Evolutionary conservation across 768 basidiomycete genomes (phyloP).

Genomic region (Clitopilus hobsonii): DNA sequence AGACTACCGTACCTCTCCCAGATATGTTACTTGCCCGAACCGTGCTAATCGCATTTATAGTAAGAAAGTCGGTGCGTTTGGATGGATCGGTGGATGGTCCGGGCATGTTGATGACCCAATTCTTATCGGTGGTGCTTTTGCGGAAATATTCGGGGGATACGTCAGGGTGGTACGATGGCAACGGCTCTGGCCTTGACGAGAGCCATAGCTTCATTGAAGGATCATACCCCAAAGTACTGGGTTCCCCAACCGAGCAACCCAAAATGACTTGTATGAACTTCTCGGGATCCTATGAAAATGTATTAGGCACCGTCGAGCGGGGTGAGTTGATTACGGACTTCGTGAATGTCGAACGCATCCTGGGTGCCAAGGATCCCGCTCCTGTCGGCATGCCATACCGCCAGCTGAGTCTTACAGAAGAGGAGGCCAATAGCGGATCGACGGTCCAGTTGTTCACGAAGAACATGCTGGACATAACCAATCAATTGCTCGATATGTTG

Average conservation of each 20-base stretch:
- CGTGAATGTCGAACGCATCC: conserved; percentile 3
- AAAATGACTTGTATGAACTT: conserved; percentile 1
- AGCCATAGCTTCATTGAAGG: neutral
- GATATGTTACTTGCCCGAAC: neutral
- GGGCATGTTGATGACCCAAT: conserved; percentile 5
- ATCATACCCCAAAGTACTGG: neutral
- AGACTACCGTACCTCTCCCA: neutral
- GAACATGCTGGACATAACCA: neutral
- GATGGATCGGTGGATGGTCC: neutral
- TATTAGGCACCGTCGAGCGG: neutral
- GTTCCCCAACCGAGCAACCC: neutral
- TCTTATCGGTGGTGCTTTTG: neutral
- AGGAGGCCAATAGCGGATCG: conserved; percentile 6
- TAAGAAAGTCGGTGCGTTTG: neutral
- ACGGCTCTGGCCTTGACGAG: neutral
- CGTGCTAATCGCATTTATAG: conserved; percentile 1
- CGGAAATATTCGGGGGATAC: neutral
- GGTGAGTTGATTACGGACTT: neutral
- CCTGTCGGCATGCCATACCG: conserved; percentile 3
- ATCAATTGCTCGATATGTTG: neutral
- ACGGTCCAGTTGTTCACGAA: conserved; percentile 7
- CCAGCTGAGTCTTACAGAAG: neutral
- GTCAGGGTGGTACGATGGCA: neutral
- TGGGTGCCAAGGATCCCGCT: conserved; percentile 4
- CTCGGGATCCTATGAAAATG: neutral